phyloP scores from a whole-genome alignment of 352 stramenopile species.

The Phytophthora megakarya region DNA sequence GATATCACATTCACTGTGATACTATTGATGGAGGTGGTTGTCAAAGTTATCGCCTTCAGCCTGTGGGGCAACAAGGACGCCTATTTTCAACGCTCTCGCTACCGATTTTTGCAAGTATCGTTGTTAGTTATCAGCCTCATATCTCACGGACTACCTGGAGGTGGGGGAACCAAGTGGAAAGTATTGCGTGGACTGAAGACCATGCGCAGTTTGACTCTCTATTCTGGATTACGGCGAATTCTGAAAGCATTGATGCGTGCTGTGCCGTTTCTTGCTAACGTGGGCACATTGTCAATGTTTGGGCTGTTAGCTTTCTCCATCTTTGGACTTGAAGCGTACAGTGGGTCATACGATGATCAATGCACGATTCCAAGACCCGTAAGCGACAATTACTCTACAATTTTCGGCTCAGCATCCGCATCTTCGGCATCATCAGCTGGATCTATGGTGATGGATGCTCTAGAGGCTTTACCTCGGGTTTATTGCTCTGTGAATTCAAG shows the following conservation, averaged over 20 bases:
- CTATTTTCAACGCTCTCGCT: slow-evolving; percentile 57
- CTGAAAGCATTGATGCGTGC: slow-evolving; percentile 65
- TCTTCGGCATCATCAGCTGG: slow-evolving; percentile 18
- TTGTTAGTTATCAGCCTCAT: slow-evolving; percentile 57
- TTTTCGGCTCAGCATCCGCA: slow-evolving; percentile 10
- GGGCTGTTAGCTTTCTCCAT: slow-evolving; percentile 81
- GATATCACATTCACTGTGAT: slow-evolving; percentile 70
- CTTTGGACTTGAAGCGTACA: slow-evolving; percentile 74
- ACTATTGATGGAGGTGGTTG: slow-evolving; percentile 56
- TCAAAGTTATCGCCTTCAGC: slow-evolving; percentile 65
- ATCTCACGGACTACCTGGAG: slow-evolving; percentile 40
- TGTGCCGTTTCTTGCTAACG: slow-evolving; percentile 78
- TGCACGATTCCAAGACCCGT: slow-evolving; percentile 35
- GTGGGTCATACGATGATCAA: slow-evolving; percentile 54
- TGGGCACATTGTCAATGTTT: slow-evolving; percentile 73
- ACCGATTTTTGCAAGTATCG: slow-evolving; percentile 57
- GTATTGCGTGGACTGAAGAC: slow-evolving; percentile 74
- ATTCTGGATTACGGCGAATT: slow-evolving; percentile 68
- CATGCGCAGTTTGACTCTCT: slow-evolving; percentile 64
- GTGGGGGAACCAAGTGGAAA: slow-evolving; percentile 38
- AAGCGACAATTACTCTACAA: neutral
- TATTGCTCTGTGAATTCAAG: slow-evolving; percentile 56
- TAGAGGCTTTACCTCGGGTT: slow-evolving; percentile 48
- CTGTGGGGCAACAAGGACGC: slow-evolving; percentile 46
- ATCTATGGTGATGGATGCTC: slow-evolving; percentile 23